phyloP scores from a whole-genome alignment of 371 early-diverging fungal genomes.

The Mortierella sp. region DNA sequence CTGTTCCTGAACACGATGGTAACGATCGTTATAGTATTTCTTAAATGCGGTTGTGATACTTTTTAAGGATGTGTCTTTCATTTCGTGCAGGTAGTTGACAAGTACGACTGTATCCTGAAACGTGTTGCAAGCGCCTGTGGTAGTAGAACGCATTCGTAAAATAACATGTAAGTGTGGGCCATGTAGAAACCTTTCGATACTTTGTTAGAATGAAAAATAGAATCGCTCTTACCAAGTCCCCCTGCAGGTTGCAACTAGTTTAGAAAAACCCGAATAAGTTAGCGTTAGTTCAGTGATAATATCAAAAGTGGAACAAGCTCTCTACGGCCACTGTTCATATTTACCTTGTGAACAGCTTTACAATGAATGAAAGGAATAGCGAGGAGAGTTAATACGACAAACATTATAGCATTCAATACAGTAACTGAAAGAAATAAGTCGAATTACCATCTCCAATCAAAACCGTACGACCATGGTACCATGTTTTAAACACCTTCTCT shows the following conservation, averaged over 20 bases:
- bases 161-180: not conserved
- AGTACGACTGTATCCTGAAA: not conserved
- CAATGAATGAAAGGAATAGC: not conserved
- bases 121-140: not conserved
- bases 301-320: too few species aligned
- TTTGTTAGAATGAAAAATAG: too few species aligned
- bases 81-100: not conserved
- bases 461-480: not conserved
- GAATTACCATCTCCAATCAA: not conserved
- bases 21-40: not conserved
- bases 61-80: not conserved
- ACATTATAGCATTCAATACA: not conserved
- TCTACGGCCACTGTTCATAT: too few species aligned
- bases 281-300: too few species aligned
- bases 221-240: not conserved
- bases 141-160: not conserved
- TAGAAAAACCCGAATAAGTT: not conserved
- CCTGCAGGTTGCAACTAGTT: not conserved
- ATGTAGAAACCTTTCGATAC: too few species aligned
- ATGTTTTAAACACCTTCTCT: not conserved
- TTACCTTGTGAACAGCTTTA: slow-evolving; percentile 4
- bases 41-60: not conserved
- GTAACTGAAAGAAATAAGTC: not conserved
- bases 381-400: not conserved
- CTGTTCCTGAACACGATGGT: not conserved